A percentile compares a stretch with the other conserved stretches of the same genome.
Conservation (phyloP, 2,329 filamentous ascomycete genomes). For the Parafenestella ontariensis region DNA sequence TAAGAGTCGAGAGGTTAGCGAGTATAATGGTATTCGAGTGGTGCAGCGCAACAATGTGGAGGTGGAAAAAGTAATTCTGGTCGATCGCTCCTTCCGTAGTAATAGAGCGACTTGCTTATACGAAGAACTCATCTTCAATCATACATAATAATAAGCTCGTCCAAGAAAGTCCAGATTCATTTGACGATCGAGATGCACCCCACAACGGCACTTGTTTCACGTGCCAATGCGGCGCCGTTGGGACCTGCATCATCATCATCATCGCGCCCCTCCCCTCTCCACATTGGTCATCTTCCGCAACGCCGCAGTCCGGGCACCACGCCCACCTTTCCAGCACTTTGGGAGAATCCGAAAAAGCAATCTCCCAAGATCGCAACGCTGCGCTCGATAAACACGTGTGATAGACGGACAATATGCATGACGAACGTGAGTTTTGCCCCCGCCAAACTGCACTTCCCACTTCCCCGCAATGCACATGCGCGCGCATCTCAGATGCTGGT, state of each 20-base stretch:
- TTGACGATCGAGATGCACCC: not conserved
- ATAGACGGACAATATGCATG: constrained; percentile 44
- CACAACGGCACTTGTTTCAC: constrained; percentile 9
- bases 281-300: not conserved
- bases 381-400: too few species aligned
- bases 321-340: constrained; percentile 7
- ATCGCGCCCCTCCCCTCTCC: too few species aligned
- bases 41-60: not conserved
- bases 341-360: constrained; percentile 5
- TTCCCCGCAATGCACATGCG: not conserved
- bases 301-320: too few species aligned
- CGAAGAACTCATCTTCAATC: not conserved
- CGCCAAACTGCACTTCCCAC: too few species aligned
- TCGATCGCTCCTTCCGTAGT: not conserved
- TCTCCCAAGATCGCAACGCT: constrained; percentile 9
- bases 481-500: not conserved
- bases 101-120: not conserved
- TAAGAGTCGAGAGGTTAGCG: not conserved
- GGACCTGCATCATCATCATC: constrained; percentile 24
- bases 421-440: constrained; percentile 47
- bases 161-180: not conserved
- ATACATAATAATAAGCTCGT: not conserved
- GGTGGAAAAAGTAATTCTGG: not conserved
- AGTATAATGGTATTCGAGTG: not conserved
- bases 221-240: constrained; percentile 6